A percentile compares a stretch with the other conserved stretches of the same genome.
Conservation (phyloP, 1,139 yeast species). For the Blastobotrys ciferrii region DNA sequence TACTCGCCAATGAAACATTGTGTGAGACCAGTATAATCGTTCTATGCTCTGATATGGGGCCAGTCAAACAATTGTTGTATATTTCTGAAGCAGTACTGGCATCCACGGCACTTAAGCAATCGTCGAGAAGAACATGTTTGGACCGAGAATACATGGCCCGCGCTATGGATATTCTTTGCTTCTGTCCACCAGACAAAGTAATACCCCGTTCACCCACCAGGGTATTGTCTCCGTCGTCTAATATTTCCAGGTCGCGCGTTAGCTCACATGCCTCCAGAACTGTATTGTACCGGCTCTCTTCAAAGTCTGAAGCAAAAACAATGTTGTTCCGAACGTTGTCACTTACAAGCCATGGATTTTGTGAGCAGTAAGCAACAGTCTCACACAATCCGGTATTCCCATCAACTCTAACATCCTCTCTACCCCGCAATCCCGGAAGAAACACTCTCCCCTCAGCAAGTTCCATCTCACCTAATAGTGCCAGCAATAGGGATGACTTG, state of each 20-base stretch:
- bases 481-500: constrained; percentile 85
- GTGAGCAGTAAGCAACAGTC: constrained; percentile 93
- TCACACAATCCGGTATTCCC: constrained; percentile 78
- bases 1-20: constrained; percentile 83
- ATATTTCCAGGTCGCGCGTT: constrained; percentile 72
- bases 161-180: constrained; percentile 92
- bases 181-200: constrained; percentile 95
- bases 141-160: constrained; percentile 89
- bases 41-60: constrained; percentile 78
- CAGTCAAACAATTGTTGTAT: constrained; percentile 84
- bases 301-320: constrained; percentile 69
- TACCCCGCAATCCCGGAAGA: constrained; percentile 74
- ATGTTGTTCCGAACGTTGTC: constrained; percentile 85
- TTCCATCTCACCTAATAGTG: constrained; percentile 92
- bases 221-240: constrained; percentile 66
- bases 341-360: constrained; percentile 91
- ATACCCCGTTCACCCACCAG: constrained; percentile 96
- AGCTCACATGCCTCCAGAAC: constrained; percentile 72
- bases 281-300: constrained; percentile 68
- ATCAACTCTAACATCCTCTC: constrained; percentile 67
- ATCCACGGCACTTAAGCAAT: constrained; percentile 94
- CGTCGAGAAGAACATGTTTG: constrained; percentile 79
- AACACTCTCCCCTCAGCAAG: constrained; percentile 65
- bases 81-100: constrained; percentile 93
- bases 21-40: constrained; percentile 92